Conservation (phyloP, 352 stramenopile genomes). For the Phytopythium helicoides region DNA sequence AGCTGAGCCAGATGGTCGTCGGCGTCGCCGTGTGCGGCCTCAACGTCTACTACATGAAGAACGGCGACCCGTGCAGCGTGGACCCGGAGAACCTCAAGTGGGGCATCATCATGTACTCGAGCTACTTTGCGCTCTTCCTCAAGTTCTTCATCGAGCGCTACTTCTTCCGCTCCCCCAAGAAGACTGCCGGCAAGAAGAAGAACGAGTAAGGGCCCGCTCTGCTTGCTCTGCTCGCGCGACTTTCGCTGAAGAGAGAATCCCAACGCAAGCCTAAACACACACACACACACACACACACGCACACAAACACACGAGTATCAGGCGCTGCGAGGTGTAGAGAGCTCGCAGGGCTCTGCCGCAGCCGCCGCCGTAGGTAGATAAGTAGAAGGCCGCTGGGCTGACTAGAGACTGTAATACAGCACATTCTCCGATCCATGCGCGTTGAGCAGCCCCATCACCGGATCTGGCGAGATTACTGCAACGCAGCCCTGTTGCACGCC, state of each 20-base stretch:
- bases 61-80: conserved; percentile 63
- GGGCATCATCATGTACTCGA: conserved; percentile 93
- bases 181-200: conserved; percentile 34
- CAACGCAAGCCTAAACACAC: too few relatives aligned
- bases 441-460: too few relatives aligned
- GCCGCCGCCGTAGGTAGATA: not conserved
- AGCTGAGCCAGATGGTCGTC: conserved; percentile 90
- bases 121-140: conserved; percentile 92
- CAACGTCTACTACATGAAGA: conserved; percentile 81
- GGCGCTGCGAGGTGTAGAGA: not conserved
- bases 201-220: conserved; percentile 8
- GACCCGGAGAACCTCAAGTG: conserved; percentile 86
- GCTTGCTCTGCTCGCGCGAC: not conserved
- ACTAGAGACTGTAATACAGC: not conserved
- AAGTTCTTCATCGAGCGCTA: conserved; percentile 92
- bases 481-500: too few relatives aligned
- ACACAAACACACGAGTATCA: not conserved
- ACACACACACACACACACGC: too few relatives aligned
- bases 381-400: not conserved
- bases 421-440: not conserved
- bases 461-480: too few relatives aligned
- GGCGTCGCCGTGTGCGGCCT: conserved; percentile 67
- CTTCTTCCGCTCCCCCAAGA: conserved; percentile 52
- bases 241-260: not conserved
- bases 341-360: not conserved